Conservation (phyloP, 2,329 filamentous ascomycete genomes). For the Juglanconis oblonga region DNA sequence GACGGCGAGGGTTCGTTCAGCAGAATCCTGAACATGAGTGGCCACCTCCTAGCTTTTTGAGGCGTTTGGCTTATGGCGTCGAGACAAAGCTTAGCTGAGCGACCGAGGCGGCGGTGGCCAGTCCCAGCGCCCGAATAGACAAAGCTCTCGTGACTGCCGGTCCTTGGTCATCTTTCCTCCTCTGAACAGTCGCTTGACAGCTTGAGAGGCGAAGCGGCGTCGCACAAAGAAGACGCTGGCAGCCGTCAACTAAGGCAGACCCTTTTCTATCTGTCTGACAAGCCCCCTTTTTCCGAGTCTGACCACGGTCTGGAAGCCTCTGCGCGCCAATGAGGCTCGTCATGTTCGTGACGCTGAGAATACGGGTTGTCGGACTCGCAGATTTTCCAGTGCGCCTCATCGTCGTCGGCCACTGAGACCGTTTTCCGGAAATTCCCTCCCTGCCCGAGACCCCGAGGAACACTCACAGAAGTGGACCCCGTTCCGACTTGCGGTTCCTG, state of each 20-base stretch:
- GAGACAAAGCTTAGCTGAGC: slow-evolving; percentile 1
- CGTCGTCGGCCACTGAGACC: neutral
- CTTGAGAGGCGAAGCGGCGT: neutral
- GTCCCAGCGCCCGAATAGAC: neutral
- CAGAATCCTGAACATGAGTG: neutral
- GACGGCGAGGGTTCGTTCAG: neutral
- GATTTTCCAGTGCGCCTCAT: neutral
- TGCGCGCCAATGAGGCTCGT: neutral
- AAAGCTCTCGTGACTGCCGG: neutral
- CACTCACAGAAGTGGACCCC: neutral
- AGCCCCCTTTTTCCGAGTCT: neutral
- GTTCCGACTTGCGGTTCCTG: neutral
- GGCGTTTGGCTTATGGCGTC: neutral
- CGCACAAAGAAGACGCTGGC: neutral
- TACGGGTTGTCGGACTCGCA: neutral
- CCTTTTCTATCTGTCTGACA: neutral
- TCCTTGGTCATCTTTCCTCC: neutral
- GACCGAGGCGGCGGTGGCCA: neutral
- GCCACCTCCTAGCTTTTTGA: neutral
- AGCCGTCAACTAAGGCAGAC: neutral
- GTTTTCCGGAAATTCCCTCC: neutral
- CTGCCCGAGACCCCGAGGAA: neutral
- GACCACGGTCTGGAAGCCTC: neutral
- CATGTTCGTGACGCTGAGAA: neutral
- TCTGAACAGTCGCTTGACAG: slow-evolving; percentile 1